Evolutionary conservation across 2,329 filamentous ascomycete species (phyloP), one percentile per base, ranked within the genome.

Genomic region (Alternaria consortialis): DNA sequence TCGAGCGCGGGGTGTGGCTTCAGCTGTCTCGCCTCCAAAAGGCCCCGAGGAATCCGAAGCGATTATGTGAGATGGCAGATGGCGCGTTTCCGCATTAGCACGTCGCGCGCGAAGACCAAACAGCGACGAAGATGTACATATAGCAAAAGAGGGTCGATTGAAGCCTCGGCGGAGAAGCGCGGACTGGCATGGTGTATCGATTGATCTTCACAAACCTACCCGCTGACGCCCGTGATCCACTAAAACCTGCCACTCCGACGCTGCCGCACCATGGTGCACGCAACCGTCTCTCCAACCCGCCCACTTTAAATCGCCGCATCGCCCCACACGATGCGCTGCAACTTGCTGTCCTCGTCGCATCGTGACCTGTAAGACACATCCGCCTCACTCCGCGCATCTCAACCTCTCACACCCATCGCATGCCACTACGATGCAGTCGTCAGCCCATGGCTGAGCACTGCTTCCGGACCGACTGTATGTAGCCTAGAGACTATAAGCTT

Each of bases 171-270:
- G 42, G 42, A 55, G 56, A 58, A 36, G 51, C 56, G 51, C 52
- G 52, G 54, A 46, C 32, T 2, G 17, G 32, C 43, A 36, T 44
- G 51, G 56, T 40, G 44, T 51, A 62, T 51, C 36, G 56, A 59
- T 56, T 52, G 60, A 54, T 46, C 50, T 44, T 37, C 15, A 31
- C 46, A 29, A 7, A 29, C 20, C 42, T 8, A 34, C 27, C 42
- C 60, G 57, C 60, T 60, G 57, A 60, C 56, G 60, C 56, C 40
- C 40, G 40, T 13, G 60, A 39, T 40, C 60, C 60, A 60, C 60
- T 56, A 27, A 31, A 50, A 25, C 20, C 31, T 50, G 34, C 34
- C 27, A 53, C 52, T 39, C 43, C 53, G 44, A 51, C 25, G 20
- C 23, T 47, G 56, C 51, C 51, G 40, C 51, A 53, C 53, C 32